Conservation (phyloP, 768 basidiomycete genomes). For the Dictyophora rubrovolvata region DNA sequence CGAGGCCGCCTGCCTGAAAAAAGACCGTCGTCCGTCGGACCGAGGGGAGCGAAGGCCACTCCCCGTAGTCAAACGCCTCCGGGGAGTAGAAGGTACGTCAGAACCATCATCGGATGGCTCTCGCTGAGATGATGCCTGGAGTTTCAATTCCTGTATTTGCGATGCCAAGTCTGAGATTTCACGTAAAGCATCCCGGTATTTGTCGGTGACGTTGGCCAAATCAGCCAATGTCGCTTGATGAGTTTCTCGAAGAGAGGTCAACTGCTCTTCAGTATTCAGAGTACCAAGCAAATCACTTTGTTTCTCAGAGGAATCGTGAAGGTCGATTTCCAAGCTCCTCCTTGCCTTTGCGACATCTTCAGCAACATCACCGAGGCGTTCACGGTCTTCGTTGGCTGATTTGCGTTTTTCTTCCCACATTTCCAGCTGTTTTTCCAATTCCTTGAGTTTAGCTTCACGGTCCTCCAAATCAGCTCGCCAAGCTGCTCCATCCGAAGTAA, state of each 20-base stretch:
- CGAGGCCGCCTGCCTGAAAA: constrained; percentile 84
- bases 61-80: constrained; percentile 44
- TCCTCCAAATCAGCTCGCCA: constrained; percentile 82
- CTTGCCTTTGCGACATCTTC: constrained; percentile 63
- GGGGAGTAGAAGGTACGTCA: constrained; percentile 31
- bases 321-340: constrained; percentile 45
- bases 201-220: constrained; percentile 63
- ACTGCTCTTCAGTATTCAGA: constrained; percentile 32
- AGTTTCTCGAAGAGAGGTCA: constrained; percentile 68
- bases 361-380: constrained; percentile 56
- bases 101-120: constrained; percentile 32
- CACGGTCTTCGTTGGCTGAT: constrained; percentile 55
- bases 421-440: constrained; percentile 67
- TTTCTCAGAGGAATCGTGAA: constrained; percentile 11
- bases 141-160: constrained; percentile 82
- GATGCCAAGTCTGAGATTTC: constrained; percentile 89
- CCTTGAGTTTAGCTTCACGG: constrained; percentile 64
- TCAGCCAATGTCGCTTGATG: constrained; percentile 74
- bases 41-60: constrained; percentile 17
- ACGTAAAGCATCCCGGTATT: constrained; percentile 81
- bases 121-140: constrained; percentile 28
- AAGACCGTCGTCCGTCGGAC: constrained; percentile 47
- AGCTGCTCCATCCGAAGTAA: constrained; percentile 65
- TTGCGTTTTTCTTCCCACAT: constrained; percentile 69
- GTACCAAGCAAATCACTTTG: background rate